phyloP scores from a whole-genome alignment of 495 filamentous ascomycete species.

The Aspergillus incahuasiensis region DNA sequence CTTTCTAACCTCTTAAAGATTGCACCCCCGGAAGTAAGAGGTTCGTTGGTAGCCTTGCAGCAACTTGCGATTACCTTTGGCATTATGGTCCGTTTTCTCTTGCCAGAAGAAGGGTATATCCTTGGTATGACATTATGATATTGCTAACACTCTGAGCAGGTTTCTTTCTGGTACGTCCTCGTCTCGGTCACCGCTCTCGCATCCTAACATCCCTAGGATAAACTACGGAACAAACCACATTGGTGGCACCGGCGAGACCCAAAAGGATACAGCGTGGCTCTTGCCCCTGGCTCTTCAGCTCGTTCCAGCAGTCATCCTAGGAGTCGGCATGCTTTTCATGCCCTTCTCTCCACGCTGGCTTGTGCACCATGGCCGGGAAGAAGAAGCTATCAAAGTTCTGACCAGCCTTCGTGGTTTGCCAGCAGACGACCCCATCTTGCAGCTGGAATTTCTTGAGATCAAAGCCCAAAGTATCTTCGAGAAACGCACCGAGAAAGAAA shows the following conservation, averaged over 20 bases:
- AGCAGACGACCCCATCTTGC: constrained; percentile 44
- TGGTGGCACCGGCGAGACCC: constrained; percentile 36
- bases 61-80: constrained; percentile 6
- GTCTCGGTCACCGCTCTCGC: neutral
- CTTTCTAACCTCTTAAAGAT: neutral
- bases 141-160: neutral
- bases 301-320: constrained; percentile 39
- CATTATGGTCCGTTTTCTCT: constrained; percentile 8
- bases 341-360: constrained; percentile 79
- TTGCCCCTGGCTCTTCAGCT: constrained; percentile 43
- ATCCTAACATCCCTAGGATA: constrained; percentile 15
- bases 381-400: constrained; percentile 57
- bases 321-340: constrained; percentile 51
- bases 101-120: neutral
- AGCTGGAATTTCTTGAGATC: constrained; percentile 76
- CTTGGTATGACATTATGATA: neutral
- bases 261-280: constrained; percentile 42
- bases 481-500: constrained; percentile 60
- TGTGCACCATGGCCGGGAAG: constrained; percentile 60
- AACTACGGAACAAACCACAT: constrained; percentile 45
- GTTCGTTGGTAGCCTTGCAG: neutral
- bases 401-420: constrained; percentile 61
- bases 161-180: constrained; percentile 14
- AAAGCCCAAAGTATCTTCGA: constrained; percentile 71
- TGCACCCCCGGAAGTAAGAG: constrained; percentile 6